phyloP scores from a whole-genome alignment of 495 filamentous ascomycete species.

The Chaetomium cochliodes region DNA sequence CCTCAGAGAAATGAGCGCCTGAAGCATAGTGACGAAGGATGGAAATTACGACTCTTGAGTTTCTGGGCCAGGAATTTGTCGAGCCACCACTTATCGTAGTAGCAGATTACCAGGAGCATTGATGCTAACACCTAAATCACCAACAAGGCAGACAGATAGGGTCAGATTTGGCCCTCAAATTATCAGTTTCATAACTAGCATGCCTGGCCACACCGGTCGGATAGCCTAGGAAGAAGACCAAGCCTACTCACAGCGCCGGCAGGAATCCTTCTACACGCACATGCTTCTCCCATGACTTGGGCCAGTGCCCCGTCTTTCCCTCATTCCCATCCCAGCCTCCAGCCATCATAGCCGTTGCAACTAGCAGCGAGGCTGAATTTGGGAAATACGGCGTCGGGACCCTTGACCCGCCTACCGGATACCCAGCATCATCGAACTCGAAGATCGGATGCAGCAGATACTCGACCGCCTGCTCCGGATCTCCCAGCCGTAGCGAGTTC shows the following conservation, averaged over 20 bases:
- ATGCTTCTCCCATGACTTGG: slow-evolving; percentile 41
- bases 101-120: background rate
- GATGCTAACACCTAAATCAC: background rate
- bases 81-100: background rate
- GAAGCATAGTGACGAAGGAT: slow-evolving; percentile 12
- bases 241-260: slow-evolving; percentile 23
- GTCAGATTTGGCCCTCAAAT: background rate
- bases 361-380: slow-evolving; percentile 45
- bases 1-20: background rate
- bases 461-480: slow-evolving; percentile 46
- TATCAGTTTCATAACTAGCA: background rate
- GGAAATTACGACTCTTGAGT: slow-evolving; percentile 2
- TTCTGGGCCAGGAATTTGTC: background rate
- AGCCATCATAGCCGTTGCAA: slow-evolving; percentile 56
- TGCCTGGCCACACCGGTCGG: background rate
- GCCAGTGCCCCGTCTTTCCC: slow-evolving; percentile 41
- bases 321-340: slow-evolving; percentile 52
- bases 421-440: slow-evolving; percentile 53
- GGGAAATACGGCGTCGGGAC: slow-evolving; percentile 60
- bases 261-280: slow-evolving; percentile 50
- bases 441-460: slow-evolving; percentile 51
- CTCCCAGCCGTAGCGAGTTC: slow-evolving; percentile 50
- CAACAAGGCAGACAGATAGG: background rate
- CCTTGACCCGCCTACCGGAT: slow-evolving; percentile 49
- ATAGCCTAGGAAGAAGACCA: too few relatives aligned